Evolutionary conservation across 2,329 filamentous ascomycete species (phyloP).

Genomic region (Botrytis tulipae): DNA sequence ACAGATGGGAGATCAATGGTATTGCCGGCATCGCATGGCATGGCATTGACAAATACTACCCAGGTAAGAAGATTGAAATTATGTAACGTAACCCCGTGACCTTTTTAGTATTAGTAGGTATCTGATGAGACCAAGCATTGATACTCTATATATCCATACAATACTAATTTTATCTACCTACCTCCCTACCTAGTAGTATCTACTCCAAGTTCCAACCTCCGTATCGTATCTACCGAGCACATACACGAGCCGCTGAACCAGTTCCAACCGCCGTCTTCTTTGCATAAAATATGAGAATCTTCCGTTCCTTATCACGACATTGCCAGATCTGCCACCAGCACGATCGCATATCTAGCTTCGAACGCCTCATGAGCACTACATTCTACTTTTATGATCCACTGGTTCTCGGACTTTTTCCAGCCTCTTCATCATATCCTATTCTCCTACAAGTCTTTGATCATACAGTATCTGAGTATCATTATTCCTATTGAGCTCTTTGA

Average conservation of each 20-base stretch:
- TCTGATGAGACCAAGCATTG: background rate
- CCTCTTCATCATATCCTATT: background rate
- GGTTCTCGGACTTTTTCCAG: slow-evolving; percentile 6
- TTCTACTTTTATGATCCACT: background rate
- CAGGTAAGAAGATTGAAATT: background rate
- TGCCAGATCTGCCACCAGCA: slow-evolving; percentile 16
- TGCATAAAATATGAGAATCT: slow-evolving; percentile 11
- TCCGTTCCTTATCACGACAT: slow-evolving; percentile 18
- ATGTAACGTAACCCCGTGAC: background rate
- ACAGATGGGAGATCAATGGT: background rate
- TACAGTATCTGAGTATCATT: background rate
- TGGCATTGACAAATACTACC: background rate
- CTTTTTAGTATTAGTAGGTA: background rate
- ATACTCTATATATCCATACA: background rate
- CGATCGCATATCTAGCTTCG: slow-evolving; percentile 14
- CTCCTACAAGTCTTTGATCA: background rate
- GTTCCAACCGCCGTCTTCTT: slow-evolving; percentile 10
- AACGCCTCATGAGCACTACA: slow-evolving; percentile 7
- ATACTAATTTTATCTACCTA: background rate
- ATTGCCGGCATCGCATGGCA: slow-evolving; percentile 3
- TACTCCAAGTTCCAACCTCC: background rate
- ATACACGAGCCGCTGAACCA: slow-evolving; percentile 16
- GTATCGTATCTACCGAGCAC: background rate
- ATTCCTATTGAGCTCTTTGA: background rate
- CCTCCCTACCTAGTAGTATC: background rate